Evolutionary conservation across 2,329 filamentous ascomycete species (phyloP), one percentile per base, ranked within the genome.

Genomic region (Trichoderma afroharzianum): DNA sequence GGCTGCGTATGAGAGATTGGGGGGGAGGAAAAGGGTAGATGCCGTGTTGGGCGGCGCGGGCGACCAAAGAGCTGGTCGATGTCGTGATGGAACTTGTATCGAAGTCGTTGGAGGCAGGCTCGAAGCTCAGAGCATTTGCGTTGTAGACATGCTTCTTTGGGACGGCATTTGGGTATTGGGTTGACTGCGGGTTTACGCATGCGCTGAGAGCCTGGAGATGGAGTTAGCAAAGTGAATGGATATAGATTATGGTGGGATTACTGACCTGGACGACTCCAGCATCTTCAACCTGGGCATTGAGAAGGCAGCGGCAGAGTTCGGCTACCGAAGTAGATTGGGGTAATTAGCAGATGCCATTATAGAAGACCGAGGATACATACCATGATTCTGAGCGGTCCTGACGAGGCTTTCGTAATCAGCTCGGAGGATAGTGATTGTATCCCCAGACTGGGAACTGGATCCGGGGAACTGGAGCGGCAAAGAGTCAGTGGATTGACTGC

Each of bases 271-370:
- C 28, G 3, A 66, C 30, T 55, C 21, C 21, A n/a, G 21, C 12
- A 11, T 66, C 43, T 3, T 32, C 47, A 14, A 66, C 55, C 7
- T 21, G 28, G 15, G 63, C 47, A 15, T 50, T 66, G 30, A 66
- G 43, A 18, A 66, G 63, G n/a, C 39, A 66, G 30, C 63, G 63
- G 30, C 63, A 66, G 63, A 66, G 63, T 21, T 55, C 47, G 63
- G 63, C 63, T 66, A n/a, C 18, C 12, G 5, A 33, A 15, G 15
- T 18, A 3, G 21, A 14, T 53, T 21, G 26, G 8, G 3, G 32
- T 0, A 7, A n/a, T 6, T 7, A 24, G 14, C 15, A 53, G 9
- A 53, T 24, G 47, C 21, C 21, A 53, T 14, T 14, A 7, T 24
- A 21, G 11, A 24, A 14, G n/a, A 24, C 6, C 15, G 11, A 11